Conservation (phyloP, 2,329 filamentous ascomycete genomes). For the Stagonosporopsis vannaccii region DNA sequence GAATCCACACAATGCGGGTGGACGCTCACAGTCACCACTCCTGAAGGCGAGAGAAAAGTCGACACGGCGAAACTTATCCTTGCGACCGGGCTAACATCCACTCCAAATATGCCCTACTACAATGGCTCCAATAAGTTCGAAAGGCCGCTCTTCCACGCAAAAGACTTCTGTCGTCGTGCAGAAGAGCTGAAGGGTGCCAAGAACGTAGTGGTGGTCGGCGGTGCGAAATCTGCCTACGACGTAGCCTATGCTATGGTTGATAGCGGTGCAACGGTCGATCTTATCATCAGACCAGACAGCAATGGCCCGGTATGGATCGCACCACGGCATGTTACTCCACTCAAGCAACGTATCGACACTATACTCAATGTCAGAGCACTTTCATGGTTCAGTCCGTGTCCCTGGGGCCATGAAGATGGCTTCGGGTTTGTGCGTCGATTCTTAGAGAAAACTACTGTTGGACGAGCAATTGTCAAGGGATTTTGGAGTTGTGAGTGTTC, state of each 20-base stretch:
- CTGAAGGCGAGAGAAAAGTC: conserved; percentile 9
- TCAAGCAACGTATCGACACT: conserved; percentile 70
- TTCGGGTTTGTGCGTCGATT: conserved; percentile 8
- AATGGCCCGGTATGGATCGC: conserved; percentile 68
- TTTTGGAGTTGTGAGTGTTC: conserved; percentile 9
- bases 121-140: conserved; percentile 54
- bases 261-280: conserved; percentile 64
- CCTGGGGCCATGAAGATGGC: conserved; percentile 36
- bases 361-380: conserved; percentile 12
- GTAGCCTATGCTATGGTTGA: conserved; percentile 65
- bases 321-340: conserved; percentile 68
- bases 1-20: background rate
- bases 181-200: conserved; percentile 47
- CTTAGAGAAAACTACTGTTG: conserved; percentile 2
- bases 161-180: conserved; percentile 57
- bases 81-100: conserved; percentile 67
- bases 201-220: conserved; percentile 62
- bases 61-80: conserved; percentile 62
- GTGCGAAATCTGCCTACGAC: conserved; percentile 70
- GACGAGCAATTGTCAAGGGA: conserved; percentile 5
- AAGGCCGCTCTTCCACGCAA: conserved; percentile 64
- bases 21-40: background rate
- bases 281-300: conserved; percentile 64
- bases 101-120: conserved; percentile 62
- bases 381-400: conserved; percentile 12